phyloP scores from a whole-genome alignment of 768 basidiomycete species.

The Trametes sanguinea region DNA sequence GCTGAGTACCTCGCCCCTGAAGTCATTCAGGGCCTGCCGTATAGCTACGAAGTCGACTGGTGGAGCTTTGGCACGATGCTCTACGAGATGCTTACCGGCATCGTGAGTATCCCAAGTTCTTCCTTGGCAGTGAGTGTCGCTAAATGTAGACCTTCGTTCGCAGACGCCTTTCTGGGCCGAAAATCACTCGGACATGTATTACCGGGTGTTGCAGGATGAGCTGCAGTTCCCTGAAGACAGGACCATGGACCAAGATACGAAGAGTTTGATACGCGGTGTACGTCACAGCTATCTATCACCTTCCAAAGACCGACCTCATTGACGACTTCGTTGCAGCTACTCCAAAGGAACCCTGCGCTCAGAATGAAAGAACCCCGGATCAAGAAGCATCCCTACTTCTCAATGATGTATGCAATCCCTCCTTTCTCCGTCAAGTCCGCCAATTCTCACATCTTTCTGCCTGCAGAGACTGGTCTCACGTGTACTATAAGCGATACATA shows the following conservation, averaged over 20 bases:
- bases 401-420: slow-evolving; percentile 70
- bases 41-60: slow-evolving; percentile 96
- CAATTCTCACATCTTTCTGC: slow-evolving; percentile 20
- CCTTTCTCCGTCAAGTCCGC: slow-evolving; percentile 12
- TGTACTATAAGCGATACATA: slow-evolving; percentile 93
- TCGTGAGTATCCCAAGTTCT: slow-evolving; percentile 56
- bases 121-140: not conserved
- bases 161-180: slow-evolving; percentile 93
- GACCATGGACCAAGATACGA: slow-evolving; percentile 93
- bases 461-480: slow-evolving; percentile 87
- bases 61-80: slow-evolving; percentile 99
- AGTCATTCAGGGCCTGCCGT: slow-evolving; percentile 87
- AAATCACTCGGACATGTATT: slow-evolving; percentile 95
- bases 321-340: slow-evolving; percentile 51
- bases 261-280: slow-evolving; percentile 92
- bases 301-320: slow-evolving; percentile 3
- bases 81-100: slow-evolving; percentile 95
- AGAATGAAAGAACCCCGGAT: slow-evolving; percentile 92
- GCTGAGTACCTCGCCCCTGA: slow-evolving; percentile 97
- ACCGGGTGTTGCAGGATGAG: slow-evolving; percentile 88
- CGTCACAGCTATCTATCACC: slow-evolving; percentile 34
- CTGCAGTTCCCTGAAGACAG: slow-evolving; percentile 87
- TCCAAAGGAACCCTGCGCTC: slow-evolving; percentile 90
- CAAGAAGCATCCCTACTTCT: slow-evolving; percentile 93
- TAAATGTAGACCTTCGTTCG: slow-evolving; percentile 4